Percentiles rank a stretch among this genome's conserved stretches.
Conservation (phyloP, 306 rosid species). For the Vigna nakashimae region DNA sequence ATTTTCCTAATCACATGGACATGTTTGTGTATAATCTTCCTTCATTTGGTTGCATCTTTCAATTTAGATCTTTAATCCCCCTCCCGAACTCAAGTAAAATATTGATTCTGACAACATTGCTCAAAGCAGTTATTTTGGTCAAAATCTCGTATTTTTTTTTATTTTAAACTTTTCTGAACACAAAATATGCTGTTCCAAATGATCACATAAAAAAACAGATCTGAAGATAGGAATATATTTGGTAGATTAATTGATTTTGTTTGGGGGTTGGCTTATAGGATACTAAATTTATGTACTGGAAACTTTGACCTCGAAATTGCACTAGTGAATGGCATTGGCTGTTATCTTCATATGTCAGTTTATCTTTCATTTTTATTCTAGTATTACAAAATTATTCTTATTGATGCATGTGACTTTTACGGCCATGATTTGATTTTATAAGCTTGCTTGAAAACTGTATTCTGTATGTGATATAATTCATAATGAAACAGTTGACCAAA, state of each 20-base stretch:
- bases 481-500: slow-evolving; percentile 29
- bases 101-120: background rate
- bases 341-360: slow-evolving; percentile 4
- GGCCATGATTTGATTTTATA: slow-evolving; percentile 32
- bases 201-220: slow-evolving; percentile 4
- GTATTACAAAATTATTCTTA: background rate
- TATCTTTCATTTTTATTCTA: background rate
- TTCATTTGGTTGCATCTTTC: background rate
- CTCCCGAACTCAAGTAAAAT: background rate
- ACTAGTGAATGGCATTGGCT: slow-evolving; percentile 2
- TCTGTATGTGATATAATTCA: slow-evolving; percentile 13
- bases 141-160: background rate
- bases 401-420: slow-evolving; percentile 21
- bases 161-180: background rate
- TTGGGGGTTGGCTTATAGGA: background rate
- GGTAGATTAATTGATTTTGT: slow-evolving; percentile 17
- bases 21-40: background rate
- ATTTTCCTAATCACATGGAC: background rate
- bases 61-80: background rate
- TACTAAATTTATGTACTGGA: slow-evolving; percentile 17
- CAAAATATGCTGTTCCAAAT: slow-evolving; percentile 11
- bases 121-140: background rate
- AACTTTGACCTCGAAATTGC: slow-evolving; percentile 16
- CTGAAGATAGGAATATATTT: slow-evolving; percentile 2
- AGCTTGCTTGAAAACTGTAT: slow-evolving; percentile 25